A percentile compares a stretch with the other conserved stretches of the same genome.
Conservation (phyloP, 2,329 filamentous ascomycete species). For the Apiospora sp. region DNA sequence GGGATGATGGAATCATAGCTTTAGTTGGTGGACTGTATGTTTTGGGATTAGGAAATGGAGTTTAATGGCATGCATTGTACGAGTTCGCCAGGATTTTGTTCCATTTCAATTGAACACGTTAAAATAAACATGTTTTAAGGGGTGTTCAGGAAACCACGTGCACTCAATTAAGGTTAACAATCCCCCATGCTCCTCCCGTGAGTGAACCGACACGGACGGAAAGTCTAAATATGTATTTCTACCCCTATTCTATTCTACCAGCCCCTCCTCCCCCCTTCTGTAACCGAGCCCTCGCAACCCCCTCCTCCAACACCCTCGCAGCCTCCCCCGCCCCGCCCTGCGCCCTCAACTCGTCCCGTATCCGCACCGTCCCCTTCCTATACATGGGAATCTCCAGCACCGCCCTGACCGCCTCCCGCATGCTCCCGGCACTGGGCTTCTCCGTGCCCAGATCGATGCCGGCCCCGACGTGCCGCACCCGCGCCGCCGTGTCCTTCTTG, state of each 20-base stretch:
- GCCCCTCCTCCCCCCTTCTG: neutral
- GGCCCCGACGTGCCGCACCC: conserved; percentile 18
- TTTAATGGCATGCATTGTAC: neutral
- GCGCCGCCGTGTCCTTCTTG: conserved; percentile 23
- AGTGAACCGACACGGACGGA: neutral
- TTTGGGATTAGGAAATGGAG: neutral
- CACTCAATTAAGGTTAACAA: no score
- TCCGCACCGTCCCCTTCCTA: neutral
- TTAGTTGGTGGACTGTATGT: neutral
- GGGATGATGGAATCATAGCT: neutral
- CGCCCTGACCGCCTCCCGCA: neutral
- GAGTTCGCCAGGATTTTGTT: neutral
- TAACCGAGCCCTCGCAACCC: neutral
- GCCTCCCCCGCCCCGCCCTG: neutral
- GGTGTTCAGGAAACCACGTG: no score
- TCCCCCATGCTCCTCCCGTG: neutral
- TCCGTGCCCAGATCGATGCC: conserved; percentile 20
- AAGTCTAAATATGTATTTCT: neutral
- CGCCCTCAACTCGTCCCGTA: neutral
- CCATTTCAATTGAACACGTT: neutral
- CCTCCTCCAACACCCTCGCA: neutral
- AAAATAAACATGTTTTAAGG: neutral
- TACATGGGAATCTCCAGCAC: neutral
- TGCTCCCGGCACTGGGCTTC: neutral
- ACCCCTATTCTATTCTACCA: neutral